Evolutionary conservation across 1,284 basidiomycete genomes (phyloP).

Genomic region (Schizopora paradoxa): DNA sequence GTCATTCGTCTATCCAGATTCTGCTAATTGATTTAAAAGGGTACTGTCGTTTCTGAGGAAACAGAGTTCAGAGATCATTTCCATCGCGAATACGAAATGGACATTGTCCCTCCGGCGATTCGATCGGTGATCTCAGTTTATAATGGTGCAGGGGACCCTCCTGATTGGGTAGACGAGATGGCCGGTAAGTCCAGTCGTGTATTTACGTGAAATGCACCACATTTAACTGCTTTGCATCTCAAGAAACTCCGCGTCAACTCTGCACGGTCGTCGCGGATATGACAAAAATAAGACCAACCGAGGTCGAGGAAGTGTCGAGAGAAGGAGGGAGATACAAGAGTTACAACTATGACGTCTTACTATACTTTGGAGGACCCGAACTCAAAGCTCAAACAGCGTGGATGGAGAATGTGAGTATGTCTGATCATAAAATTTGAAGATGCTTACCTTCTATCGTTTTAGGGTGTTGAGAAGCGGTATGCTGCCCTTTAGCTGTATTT

Average conservation of each 20-base stretch:
- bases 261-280: not conserved
- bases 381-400: slow-evolving; percentile 42
- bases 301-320: not conserved
- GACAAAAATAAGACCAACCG: not conserved
- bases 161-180: not conserved
- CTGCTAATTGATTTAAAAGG: not conserved
- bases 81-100: not conserved
- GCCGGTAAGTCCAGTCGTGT: no score
- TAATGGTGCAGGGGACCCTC: not conserved
- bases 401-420: slow-evolving; percentile 34
- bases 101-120: not conserved
- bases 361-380: slow-evolving; percentile 45
- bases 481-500: no score
- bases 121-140: not conserved
- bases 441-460: no score
- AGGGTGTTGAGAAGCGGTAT: no score
- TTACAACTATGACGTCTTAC: slow-evolving; percentile 32
- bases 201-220: no score
- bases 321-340: slow-evolving; percentile 1
- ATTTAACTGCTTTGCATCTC: not conserved
- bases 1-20: not conserved
- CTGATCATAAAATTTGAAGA: no score
- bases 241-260: not conserved
- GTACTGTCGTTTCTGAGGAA: not conserved
- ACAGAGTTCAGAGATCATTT: not conserved